phyloP scores from a whole-genome alignment of 164 flowering plant genomes.

The Umbilicus rupestris region DNA sequence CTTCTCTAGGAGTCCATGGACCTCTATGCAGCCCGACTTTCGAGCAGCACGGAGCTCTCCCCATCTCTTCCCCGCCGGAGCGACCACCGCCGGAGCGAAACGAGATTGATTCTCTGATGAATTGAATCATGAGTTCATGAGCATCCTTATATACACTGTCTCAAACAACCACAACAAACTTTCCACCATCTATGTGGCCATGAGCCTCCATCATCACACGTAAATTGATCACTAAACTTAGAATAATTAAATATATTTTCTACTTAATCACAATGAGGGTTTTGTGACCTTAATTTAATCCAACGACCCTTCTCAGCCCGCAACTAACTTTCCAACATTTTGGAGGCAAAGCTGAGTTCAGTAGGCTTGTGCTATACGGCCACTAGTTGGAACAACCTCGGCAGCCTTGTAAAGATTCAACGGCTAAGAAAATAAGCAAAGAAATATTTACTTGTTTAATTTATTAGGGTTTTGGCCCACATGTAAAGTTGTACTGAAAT shows the following conservation, averaged over 20 bases:
- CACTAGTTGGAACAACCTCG: no score
- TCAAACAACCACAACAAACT: background rate
- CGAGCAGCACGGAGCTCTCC: constrained; percentile 60
- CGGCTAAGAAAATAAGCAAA: no score
- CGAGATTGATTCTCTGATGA: no score
- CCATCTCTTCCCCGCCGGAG: constrained; percentile 27
- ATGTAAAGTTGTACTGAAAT: no score
- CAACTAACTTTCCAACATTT: no score
- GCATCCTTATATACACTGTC: background rate
- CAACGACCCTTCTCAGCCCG: constrained; percentile 1
- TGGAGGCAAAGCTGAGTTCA: no score
- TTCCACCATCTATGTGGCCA: background rate
- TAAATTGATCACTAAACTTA: background rate
- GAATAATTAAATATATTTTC: background rate
- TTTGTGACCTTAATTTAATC: background rate
- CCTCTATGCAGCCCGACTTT: constrained; percentile 54
- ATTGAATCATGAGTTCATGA: no score
- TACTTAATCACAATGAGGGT: background rate
- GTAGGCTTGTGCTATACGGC: no score
- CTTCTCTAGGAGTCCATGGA: constrained; percentile 65
- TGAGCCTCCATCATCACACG: background rate
- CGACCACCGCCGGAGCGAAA: no score
- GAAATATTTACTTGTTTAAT: no score
- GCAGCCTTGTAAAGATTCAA: no score
- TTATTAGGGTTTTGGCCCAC: no score